These are phyloP conservation scores for Carpinus fangiana DNA, from an alignment of 306 rosid genomes.

Conservation along the genomic window DNA sequence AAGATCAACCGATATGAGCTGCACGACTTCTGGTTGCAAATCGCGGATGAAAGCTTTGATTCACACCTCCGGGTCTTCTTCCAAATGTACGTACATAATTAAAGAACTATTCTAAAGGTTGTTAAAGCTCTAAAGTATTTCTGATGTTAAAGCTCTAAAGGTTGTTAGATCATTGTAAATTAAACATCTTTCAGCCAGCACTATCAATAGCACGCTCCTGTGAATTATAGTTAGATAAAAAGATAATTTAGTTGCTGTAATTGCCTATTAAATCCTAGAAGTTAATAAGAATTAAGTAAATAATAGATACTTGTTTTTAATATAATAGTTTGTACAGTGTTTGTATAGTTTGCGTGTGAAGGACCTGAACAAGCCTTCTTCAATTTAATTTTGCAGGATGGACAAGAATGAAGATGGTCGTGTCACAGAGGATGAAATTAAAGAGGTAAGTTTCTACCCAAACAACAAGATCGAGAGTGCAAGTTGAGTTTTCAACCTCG, in stretches of 20 bases:
- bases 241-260: too few species aligned
- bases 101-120: neutral
- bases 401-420: conserved; percentile 98
- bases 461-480: neutral
- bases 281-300: too few species aligned
- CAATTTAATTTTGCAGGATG: conserved; percentile 58
- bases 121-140: too few species aligned
- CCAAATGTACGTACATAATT: conserved; percentile 66
- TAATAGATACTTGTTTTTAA: neutral
- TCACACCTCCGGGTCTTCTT: conserved; percentile 97
- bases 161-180: too few species aligned
- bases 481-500: too few species aligned
- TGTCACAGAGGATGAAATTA: conserved; percentile 87
- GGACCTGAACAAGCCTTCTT: neutral
- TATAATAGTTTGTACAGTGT: neutral
- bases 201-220: too few species aligned
- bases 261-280: too few species aligned
- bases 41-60: conserved; percentile 93
- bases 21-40: conserved; percentile 83
- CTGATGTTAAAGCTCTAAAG: too few species aligned
- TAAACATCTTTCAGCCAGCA: too few species aligned
- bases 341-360: too few species aligned
- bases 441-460: conserved; percentile 56
- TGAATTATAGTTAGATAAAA: too few species aligned
- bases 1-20: conserved; percentile 76